These are phyloP conservation scores for Naegleria gruberi DNA, from an alignment of 208 protist species.

Conservation along the genomic window DNA sequence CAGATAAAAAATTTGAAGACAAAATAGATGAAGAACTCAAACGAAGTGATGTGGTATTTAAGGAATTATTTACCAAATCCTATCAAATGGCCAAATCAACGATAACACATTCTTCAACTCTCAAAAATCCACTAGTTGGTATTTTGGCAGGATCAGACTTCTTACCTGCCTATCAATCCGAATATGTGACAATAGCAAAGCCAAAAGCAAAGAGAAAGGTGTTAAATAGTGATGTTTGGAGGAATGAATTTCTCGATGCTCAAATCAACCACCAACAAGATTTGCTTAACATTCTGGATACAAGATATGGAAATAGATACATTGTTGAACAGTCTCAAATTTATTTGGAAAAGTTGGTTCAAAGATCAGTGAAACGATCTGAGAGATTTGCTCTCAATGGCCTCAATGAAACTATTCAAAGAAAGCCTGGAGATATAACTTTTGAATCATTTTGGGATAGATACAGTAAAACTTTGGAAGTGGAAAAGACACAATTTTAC, in stretches of 20 bases:
- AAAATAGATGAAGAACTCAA: neutral
- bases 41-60: neutral
- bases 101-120: neutral
- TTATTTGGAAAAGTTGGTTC: neutral
- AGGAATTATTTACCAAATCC: neutral
- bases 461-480: neutral
- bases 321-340: neutral
- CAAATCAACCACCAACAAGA: neutral
- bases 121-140: neutral
- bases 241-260: neutral
- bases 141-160: neutral
- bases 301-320: neutral
- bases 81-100: neutral
- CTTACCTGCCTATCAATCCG: neutral
- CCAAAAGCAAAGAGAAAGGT: neutral
- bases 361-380: neutral
- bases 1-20: neutral
- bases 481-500: neutral
- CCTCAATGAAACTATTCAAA: neutral
- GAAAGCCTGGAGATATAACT: neutral
- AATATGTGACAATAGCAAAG: neutral
- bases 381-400: neutral
- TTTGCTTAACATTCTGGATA: neutral
- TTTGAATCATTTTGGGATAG: neutral
- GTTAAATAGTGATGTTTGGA: neutral